Evolutionary conservation across 768 basidiomycete species (phyloP).

Genomic region (Lyophyllum atratum): DNA sequence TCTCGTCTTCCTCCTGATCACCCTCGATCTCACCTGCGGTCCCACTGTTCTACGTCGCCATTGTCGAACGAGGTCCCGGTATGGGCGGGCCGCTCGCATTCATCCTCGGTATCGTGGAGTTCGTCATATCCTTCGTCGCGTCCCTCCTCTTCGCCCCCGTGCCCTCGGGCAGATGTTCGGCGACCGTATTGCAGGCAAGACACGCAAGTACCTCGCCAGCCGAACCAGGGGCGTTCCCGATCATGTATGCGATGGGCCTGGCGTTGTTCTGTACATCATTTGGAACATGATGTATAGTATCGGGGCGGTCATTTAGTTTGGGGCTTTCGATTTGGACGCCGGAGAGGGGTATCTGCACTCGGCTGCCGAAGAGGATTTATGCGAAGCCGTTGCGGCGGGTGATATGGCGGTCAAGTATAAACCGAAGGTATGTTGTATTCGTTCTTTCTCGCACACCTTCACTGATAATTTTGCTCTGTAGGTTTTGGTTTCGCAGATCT

Average conservation of each 20-base stretch:
- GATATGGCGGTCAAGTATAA: conserved; percentile 99
- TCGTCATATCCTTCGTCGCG: conserved; percentile 87
- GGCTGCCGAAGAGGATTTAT: conserved; percentile 96
- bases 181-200: conserved; percentile 93
- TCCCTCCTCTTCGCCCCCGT: conserved; percentile 88
- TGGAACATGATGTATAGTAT: conserved; percentile 97
- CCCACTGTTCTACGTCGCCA: conserved; percentile 95
- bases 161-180: conserved; percentile 98
- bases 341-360: conserved; percentile 96
- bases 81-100: conserved; percentile 73
- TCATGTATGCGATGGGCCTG: conserved; percentile 99
- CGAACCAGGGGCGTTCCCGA: conserved; percentile 90
- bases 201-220: conserved; percentile 94
- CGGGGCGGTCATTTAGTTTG: conserved; percentile 81
- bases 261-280: conserved; percentile 98
- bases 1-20: conserved; percentile 85
- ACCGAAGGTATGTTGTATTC: conserved; percentile 74
- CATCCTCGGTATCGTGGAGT: conserved; percentile 95
- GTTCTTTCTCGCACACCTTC: background rate
- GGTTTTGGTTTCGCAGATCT: conserved; percentile 98
- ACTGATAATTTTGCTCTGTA: conserved; percentile 28
- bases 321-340: conserved; percentile 99
- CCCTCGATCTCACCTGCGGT: conserved; percentile 87
- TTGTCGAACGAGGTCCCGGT: conserved; percentile 60
- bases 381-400: conserved; percentile 90